phyloP scores from a whole-genome alignment of 2,329 filamentous ascomycete genomes.

The Bipolaris victoriae region DNA sequence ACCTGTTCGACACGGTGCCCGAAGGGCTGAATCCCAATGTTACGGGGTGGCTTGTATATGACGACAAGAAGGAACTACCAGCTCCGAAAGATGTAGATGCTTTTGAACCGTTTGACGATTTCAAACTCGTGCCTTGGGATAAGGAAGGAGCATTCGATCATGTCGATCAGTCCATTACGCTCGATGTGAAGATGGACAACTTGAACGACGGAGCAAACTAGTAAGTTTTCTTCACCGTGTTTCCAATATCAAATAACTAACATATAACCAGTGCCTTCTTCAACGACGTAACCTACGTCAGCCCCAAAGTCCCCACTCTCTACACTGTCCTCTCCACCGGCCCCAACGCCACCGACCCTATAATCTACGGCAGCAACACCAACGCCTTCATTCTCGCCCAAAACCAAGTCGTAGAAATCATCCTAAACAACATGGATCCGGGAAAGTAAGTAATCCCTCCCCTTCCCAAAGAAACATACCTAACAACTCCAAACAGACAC shows the following conservation, averaged over 20 bases:
- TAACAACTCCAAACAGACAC: conserved; percentile 43
- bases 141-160: conserved; percentile 64
- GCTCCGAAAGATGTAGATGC: conserved; percentile 63
- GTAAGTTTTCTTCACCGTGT: conserved; percentile 47
- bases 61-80: conserved; percentile 54
- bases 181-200: conserved; percentile 68
- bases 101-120: conserved; percentile 75
- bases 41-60: conserved; percentile 63
- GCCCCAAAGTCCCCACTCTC: conserved; percentile 77
- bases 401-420: conserved; percentile 71
- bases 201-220: conserved; percentile 71
- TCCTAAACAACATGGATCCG: conserved; percentile 77
- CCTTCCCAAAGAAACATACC: background rate
- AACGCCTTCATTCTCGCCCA: conserved; percentile 69
- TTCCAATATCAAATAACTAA: background rate
- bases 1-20: conserved; percentile 71
- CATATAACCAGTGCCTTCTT: conserved; percentile 51
- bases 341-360: conserved; percentile 53
- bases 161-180: conserved; percentile 67
- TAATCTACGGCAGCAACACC: conserved; percentile 59
- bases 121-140: conserved; percentile 72
- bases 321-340: conserved; percentile 74
- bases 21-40: conserved; percentile 69
- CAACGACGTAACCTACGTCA: conserved; percentile 77
- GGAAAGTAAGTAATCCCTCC: conserved; percentile 52